Percentiles rank a stretch among this genome's conserved stretches.
phyloP scores from a whole-genome alignment of 2,329 filamentous ascomycete genomes.

The Penicillium olsonii region DNA sequence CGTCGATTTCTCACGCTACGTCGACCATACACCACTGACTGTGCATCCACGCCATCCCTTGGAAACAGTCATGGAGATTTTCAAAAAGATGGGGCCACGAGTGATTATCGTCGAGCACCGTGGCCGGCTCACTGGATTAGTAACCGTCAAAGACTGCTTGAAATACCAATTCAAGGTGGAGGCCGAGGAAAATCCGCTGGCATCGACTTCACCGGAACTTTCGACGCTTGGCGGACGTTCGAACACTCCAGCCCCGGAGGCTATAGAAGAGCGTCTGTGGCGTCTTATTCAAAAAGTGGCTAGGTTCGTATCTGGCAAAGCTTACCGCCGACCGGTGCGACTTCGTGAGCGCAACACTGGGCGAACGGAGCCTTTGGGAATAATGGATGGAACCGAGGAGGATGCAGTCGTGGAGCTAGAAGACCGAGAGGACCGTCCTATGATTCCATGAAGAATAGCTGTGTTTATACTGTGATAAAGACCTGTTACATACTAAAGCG shows the following conservation, averaged over 20 bases:
- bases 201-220: slow-evolving; percentile 32
- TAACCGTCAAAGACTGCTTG: slow-evolving; percentile 95
- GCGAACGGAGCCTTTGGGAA: slow-evolving; percentile 30
- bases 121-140: slow-evolving; percentile 77
- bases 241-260: slow-evolving; percentile 21
- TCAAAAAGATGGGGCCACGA: slow-evolving; percentile 94
- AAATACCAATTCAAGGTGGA: slow-evolving; percentile 98
- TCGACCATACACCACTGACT: slow-evolving; percentile 85
- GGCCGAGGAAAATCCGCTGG: slow-evolving; percentile 67
- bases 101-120: slow-evolving; percentile 92
- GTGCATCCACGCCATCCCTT: slow-evolving; percentile 88
- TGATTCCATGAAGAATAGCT: slow-evolving; percentile 4
- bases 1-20: slow-evolving; percentile 82
- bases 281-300: slow-evolving; percentile 36
- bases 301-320: slow-evolving; percentile 19
- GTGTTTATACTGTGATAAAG: slow-evolving; percentile 5
- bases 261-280: slow-evolving; percentile 41
- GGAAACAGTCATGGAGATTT: slow-evolving; percentile 97
- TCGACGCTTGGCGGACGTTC: slow-evolving; percentile 24
- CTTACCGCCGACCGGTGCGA: slow-evolving; percentile 14
- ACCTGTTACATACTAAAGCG: neutral
- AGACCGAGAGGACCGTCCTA: slow-evolving; percentile 30
- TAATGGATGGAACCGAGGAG: slow-evolving; percentile 55
- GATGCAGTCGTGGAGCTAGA: slow-evolving; percentile 52
- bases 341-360: slow-evolving; percentile 20